Conservation (phyloP, 2,329 filamentous ascomycete genomes). For the Scytalidium lignicola region DNA sequence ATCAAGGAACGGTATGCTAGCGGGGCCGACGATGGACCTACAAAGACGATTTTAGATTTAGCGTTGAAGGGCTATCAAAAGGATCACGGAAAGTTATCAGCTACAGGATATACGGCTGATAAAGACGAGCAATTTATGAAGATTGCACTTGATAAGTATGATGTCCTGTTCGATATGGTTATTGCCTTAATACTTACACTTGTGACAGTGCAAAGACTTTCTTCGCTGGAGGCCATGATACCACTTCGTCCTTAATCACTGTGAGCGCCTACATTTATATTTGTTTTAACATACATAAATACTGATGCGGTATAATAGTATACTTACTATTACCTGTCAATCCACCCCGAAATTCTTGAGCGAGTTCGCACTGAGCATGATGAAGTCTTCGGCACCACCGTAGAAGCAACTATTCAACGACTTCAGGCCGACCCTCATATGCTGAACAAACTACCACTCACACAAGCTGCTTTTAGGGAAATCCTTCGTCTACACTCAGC, state of each 20-base stretch:
- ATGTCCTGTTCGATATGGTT: not conserved
- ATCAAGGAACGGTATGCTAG: conserved; percentile 10
- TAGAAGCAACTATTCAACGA: not conserved
- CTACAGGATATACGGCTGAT: conserved; percentile 1
- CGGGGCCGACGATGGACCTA: conserved; percentile 5
- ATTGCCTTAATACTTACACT: conserved; percentile 1
- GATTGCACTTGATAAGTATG: conserved; percentile 13
- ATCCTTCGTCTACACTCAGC: conserved; percentile 11
- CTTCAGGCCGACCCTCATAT: conserved; percentile 8
- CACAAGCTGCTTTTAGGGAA: conserved; percentile 11
- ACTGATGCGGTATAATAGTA: conserved; percentile 4
- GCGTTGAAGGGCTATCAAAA: conserved; percentile 14
- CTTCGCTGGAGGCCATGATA: conserved; percentile 13
- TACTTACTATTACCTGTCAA: conserved; percentile 11
- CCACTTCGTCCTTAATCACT: conserved; percentile 11
- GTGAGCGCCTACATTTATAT: not conserved
- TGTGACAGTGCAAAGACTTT: conserved; percentile 10
- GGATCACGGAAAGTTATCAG: conserved; percentile 5
- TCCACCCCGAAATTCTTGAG: conserved; percentile 7
- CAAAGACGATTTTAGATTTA: conserved; percentile 15
- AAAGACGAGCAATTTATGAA: conserved; percentile 12
- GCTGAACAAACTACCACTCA: conserved; percentile 13
- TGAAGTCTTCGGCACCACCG: conserved; percentile 4
- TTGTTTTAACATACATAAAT: not conserved
- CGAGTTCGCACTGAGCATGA: conserved; percentile 11